Evolutionary conservation across 1,284 basidiomycete genomes (phyloP), one percentile per base, ranked within the genome.

Genomic region (Cutaneotrichosporon daszewskae): DNA sequence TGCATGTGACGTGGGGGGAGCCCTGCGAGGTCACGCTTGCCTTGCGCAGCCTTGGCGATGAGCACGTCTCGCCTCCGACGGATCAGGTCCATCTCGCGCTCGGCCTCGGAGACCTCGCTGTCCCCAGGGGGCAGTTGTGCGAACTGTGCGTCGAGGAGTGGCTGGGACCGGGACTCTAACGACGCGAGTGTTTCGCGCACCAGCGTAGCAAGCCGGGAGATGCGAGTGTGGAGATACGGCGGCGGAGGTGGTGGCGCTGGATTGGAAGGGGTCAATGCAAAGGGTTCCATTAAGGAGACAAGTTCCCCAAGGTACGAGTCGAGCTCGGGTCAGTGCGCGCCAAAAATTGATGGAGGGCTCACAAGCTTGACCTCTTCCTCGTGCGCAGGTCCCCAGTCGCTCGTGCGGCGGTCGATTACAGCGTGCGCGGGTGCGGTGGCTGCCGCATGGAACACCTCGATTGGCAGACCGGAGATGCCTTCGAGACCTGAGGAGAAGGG

Each of bases 11-110:
- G 33, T 13, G 37, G 41, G 23, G 14, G 24, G 33, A 27, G 22
- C n/a, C 24, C 39, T 19, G 41, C 16, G 19, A 34, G 25, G 40
- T 36, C 35, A 45, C 49, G 40, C 40, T 52, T 36, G 51, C 36
- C 36, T 40, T 51, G 19, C 5, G 47, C 40, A 10, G 62, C 62
- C 36, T 62, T 62, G 19, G 56, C 55, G 36, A 56, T 67, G 18
- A 69, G 53, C 16, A 50, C 55, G 32, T 64, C 58, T 14, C 66
- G 45, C 3, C 66, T 49, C 27, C 53, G 52, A 2, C 62, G 50
- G n/a, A 69, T 66, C 10, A 60, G 37, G 33, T 62, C 59, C 66
- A 69, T 69, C 28, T 69, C 66, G 37, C 49, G 51, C 53, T 69
- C 66, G 3, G 63, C 65, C 11, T 54, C 51, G 2, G 32, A 46